These are phyloP conservation scores for Lactifluus echinatus DNA, from an alignment of 768 basidiomycete species.

Conservation along the genomic window DNA sequence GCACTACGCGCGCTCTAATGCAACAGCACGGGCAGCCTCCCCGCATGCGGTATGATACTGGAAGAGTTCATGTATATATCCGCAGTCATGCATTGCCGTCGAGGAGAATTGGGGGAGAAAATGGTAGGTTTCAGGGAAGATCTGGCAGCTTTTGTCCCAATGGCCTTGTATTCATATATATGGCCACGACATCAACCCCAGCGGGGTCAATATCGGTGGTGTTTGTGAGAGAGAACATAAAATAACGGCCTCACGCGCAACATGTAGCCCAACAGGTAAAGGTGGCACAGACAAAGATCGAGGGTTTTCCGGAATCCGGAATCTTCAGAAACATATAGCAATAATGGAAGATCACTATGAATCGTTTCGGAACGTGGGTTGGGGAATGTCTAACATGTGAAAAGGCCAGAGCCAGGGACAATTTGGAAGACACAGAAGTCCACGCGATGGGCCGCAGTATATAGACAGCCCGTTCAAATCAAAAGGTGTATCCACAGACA, in stretches of 20 bases:
- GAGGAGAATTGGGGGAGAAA: background rate
- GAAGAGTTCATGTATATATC: too few species aligned
- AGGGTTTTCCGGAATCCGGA: conserved; percentile 7
- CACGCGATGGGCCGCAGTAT: background rate
- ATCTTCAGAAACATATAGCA: conserved; percentile 1
- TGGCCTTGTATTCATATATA: background rate
- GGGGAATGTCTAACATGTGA: conserved; percentile 10
- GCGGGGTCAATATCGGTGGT: conserved; percentile 9
- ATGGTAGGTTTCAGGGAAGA: background rate
- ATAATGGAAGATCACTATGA: background rate
- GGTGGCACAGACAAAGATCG: conserved; percentile 8
- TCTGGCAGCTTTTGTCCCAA: background rate
- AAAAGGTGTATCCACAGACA: conserved; percentile 1
- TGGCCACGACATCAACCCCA: conserved; percentile 11
- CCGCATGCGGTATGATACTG: too few species aligned
- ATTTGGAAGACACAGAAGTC: conserved; percentile 11
- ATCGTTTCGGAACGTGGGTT: background rate
- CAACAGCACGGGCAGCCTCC: too few species aligned
- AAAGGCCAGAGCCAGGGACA: conserved; percentile 11
- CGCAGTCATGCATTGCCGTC: background rate
- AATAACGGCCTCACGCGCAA: background rate
- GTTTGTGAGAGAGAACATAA: background rate
- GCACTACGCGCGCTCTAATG: too few species aligned
- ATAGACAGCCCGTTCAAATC: background rate
- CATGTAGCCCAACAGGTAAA: conserved; percentile 5